Percentiles rank a stretch among this genome's conserved stretches.
Evolutionary conservation across 306 rosid species (phyloP).

Genomic region (Quercus cerris): DNA sequence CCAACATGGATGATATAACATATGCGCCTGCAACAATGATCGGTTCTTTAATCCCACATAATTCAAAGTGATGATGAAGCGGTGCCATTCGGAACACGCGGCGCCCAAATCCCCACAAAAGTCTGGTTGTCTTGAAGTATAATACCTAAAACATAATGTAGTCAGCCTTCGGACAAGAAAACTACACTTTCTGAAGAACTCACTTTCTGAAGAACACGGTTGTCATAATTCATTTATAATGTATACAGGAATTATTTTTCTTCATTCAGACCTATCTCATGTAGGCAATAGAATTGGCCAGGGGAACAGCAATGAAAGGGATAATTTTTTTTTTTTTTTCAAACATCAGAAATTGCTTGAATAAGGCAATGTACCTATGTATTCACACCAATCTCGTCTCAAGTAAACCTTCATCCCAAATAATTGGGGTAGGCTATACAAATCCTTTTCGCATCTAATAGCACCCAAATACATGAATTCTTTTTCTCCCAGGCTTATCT

Average conservation of each 20-base stretch:
- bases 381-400: too few species aligned
- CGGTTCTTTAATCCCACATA: slow-evolving; percentile 70
- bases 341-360: too few species aligned
- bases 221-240: neutral
- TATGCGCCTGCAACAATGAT: slow-evolving; percentile 77
- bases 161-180: slow-evolving; percentile 4
- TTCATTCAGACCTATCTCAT: neutral
- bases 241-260: neutral
- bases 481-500: too few species aligned
- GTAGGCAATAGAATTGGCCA: neutral
- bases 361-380: too few species aligned
- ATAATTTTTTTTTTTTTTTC: too few species aligned
- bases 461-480: too few species aligned
- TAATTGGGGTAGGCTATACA: too few species aligned
- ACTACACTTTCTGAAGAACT: neutral
- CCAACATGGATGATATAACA: slow-evolving; percentile 63
- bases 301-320: neutral
- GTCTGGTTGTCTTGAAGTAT: slow-evolving; percentile 51
- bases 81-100: slow-evolving; percentile 67
- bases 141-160: slow-evolving; percentile 38
- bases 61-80: slow-evolving; percentile 64
- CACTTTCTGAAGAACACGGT: neutral
- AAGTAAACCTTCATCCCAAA: too few species aligned
- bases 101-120: slow-evolving; percentile 36
- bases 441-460: too few species aligned